phyloP scores from a whole-genome alignment of 768 basidiomycete genomes.

The Lentinula guzmanii region DNA sequence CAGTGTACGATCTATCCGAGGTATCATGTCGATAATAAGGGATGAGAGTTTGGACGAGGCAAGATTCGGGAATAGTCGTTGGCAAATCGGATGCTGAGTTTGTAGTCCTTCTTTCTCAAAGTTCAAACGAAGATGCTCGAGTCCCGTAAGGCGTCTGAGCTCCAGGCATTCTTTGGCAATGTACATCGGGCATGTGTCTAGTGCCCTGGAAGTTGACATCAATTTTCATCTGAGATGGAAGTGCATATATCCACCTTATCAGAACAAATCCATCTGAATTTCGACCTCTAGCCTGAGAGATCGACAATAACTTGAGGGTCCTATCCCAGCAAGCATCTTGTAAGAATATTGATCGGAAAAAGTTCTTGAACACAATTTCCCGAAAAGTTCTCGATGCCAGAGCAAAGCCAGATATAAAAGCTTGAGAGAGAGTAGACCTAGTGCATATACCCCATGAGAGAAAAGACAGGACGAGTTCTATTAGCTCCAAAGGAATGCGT shows the following conservation, averaged over 20 bases:
- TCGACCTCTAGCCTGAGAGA: slow-evolving; percentile 6
- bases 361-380: slow-evolving; percentile 32
- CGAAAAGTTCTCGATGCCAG: slow-evolving; percentile 37
- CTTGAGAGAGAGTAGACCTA: slow-evolving; percentile 17
- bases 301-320: slow-evolving; percentile 22
- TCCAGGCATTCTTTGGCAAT: background rate
- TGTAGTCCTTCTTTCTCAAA: slow-evolving; percentile 35
- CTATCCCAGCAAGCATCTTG: slow-evolving; percentile 17
- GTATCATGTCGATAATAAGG: slow-evolving; percentile 47
- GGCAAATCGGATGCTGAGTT: slow-evolving; percentile 35
- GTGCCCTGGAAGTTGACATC: background rate
- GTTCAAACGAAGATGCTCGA: slow-evolving; percentile 35
- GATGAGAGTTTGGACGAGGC: slow-evolving; percentile 33
- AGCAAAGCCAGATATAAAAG: slow-evolving; percentile 29
- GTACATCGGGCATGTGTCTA: slow-evolving; percentile 17
- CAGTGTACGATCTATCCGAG: slow-evolving; percentile 47
- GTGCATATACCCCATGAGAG: slow-evolving; percentile 12
- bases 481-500: slow-evolving; percentile 23
- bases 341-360: slow-evolving; percentile 12
- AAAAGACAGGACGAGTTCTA: slow-evolving; percentile 21
- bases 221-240: slow-evolving; percentile 17
- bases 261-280: slow-evolving; percentile 17
- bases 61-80: slow-evolving; percentile 13
- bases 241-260: slow-evolving; percentile 12
- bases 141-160: slow-evolving; percentile 24